These are phyloP conservation scores for Cardamine occulta DNA, from an alignment of 345 rosid genomes.

Conservation along the genomic window DNA sequence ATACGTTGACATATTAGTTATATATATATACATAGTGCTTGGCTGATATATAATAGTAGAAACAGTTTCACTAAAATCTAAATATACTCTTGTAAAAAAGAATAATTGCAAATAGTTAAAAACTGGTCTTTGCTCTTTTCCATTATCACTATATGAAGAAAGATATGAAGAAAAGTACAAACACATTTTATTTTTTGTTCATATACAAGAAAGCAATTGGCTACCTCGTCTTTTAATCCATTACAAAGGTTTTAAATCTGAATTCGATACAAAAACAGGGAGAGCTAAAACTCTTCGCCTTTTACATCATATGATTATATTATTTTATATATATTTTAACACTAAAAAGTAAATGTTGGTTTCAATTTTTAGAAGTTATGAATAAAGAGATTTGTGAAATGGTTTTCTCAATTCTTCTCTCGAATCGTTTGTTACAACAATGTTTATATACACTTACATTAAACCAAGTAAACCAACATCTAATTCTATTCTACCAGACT, in stretches of 20 bases:
- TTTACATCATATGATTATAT: neutral
- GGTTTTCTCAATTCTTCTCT: no score
- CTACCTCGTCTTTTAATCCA: neutral
- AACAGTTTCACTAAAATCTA: neutral
- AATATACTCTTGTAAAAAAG: neutral
- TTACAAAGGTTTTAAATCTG: neutral
- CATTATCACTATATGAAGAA: neutral
- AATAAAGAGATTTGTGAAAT: no score
- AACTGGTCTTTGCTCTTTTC: neutral
- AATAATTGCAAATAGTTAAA: neutral
- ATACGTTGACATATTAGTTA: neutral
- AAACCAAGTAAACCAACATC: no score
- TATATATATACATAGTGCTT: neutral
- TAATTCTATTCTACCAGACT: no score
- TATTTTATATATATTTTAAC: neutral
- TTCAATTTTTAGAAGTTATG: no score
- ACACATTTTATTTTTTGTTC: neutral
- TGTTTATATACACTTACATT: no score
- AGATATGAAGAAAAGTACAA: neutral
- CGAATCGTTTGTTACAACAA: no score
- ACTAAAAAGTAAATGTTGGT: neutral
- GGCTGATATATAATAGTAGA: neutral
- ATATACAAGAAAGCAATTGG: neutral
- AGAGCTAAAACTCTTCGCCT: conserved; percentile 20
- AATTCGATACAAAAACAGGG: neutral